Evolutionary conservation across 2,329 filamentous ascomycete species (phyloP).

Genomic region (Alternaria consortialis): DNA sequence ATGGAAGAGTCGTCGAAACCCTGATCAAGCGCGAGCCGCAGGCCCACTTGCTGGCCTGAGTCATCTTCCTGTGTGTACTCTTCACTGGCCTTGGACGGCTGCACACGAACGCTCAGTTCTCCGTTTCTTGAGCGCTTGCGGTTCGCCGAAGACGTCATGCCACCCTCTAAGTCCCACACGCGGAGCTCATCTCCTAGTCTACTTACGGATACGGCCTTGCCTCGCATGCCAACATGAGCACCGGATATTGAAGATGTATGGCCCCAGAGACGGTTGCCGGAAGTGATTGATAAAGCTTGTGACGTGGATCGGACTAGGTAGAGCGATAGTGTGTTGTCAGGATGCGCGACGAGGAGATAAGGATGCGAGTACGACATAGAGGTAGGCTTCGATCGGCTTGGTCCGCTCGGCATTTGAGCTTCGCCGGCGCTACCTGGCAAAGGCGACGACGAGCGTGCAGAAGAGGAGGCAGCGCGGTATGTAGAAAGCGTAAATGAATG

Average conservation of each 20-base stretch:
- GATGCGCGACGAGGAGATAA: constrained; percentile 82
- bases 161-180: constrained; percentile 88
- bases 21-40: constrained; percentile 49
- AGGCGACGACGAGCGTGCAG: constrained; percentile 38
- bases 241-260: constrained; percentile 90
- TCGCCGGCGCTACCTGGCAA: constrained; percentile 38
- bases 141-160: constrained; percentile 59
- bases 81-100: constrained; percentile 47
- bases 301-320: constrained; percentile 81
- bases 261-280: constrained; percentile 83
- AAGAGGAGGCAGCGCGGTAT: constrained; percentile 36
- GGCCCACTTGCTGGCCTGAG: constrained; percentile 37
- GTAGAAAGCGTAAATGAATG: constrained; percentile 55
- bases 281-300: constrained; percentile 71
- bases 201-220: constrained; percentile 91
- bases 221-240: constrained; percentile 82
- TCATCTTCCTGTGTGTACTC: constrained; percentile 32
- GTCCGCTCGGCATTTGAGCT: constrained; percentile 23
- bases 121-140: constrained; percentile 54
- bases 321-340: constrained; percentile 86
- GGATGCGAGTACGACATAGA: constrained; percentile 72
- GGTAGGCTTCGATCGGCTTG: constrained; percentile 53
- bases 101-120: constrained; percentile 64
- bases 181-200: constrained; percentile 72
- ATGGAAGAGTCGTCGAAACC: constrained; percentile 53